A percentile compares a stretch with the other conserved stretches of the same genome.
Conservation (phyloP, 768 basidiomycete species). For the Auricularia heimuer region DNA sequence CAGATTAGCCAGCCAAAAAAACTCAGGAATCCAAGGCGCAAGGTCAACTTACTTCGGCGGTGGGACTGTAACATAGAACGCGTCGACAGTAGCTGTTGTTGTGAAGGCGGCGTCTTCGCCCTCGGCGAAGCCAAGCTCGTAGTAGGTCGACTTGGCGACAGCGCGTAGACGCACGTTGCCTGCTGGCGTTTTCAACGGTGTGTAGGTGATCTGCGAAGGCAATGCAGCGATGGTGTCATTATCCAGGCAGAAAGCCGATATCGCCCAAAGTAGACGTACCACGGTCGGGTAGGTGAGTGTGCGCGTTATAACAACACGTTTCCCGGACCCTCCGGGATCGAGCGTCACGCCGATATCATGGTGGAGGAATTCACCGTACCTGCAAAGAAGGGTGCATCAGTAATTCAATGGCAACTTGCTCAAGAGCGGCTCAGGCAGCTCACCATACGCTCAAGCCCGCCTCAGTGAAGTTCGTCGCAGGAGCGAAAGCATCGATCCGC, state of each 20-base stretch:
- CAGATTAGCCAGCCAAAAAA: neutral
- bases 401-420: neutral
- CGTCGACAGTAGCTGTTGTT: neutral
- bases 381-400: neutral
- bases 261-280: neutral
- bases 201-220: neutral
- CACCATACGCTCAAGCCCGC: conserved; percentile 30
- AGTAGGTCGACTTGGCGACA: neutral
- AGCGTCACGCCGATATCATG: neutral
- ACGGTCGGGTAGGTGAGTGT: neutral
- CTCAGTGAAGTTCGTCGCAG: conserved; percentile 24
- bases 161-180: neutral
- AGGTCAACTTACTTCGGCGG: neutral
- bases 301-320: neutral
- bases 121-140: neutral
- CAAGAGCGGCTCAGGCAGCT: conserved; percentile 16
- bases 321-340: neutral
- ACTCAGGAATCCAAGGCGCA: neutral
- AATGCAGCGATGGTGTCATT: neutral
- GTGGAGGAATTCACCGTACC: neutral
- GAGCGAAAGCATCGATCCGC: conserved; percentile 21
- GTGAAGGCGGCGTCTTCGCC: neutral
- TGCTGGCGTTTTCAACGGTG: neutral
- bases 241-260: neutral
- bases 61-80: neutral